Percentiles rank a stretch among this genome's conserved stretches.
Evolutionary conservation across 192 early-diverging fungal species (phyloP).

Genomic region (Dissophora ornata): DNA sequence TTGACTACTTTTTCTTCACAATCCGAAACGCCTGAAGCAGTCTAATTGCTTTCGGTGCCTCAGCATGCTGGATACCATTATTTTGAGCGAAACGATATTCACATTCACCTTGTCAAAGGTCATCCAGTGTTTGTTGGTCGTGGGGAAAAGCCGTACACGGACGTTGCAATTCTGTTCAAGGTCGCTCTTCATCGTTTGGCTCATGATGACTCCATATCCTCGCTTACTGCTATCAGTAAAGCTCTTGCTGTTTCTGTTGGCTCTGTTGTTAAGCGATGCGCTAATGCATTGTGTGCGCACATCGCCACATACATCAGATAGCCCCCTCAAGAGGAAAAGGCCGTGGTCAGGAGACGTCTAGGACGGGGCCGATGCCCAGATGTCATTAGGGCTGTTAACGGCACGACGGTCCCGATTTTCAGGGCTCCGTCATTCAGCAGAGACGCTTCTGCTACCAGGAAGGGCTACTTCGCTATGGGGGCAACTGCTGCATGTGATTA

Average conservation of each 20-base stretch:
- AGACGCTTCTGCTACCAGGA: slow-evolving; percentile 9
- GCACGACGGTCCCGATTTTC: slow-evolving; percentile 8
- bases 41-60: too few species aligned
- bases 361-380: slow-evolving; percentile 3
- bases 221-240: not conserved
- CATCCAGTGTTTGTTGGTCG: not conserved
- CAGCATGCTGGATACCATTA: too few species aligned
- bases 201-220: slow-evolving; percentile 11
- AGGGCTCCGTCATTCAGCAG: not conserved
- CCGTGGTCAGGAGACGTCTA: not conserved
- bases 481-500: slow-evolving; percentile 12
- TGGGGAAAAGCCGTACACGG: slow-evolving; percentile 3
- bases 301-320: not conserved
- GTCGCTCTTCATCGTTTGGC: slow-evolving; percentile 9
- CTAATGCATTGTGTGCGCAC: not conserved
- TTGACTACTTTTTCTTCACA: too few species aligned
- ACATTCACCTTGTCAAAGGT: slow-evolving; percentile 1
- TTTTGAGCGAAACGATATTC: too few species aligned
- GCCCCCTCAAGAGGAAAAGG: slow-evolving; percentile 15
- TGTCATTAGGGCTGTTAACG: slow-evolving; percentile 16
- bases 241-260: slow-evolving; percentile 1
- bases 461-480: slow-evolving; percentile 10
- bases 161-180: slow-evolving; percentile 8
- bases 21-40: too few species aligned
- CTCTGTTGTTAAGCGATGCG: slow-evolving; percentile 1